These are phyloP conservation scores for Butyriboletus loyo DNA, from an alignment of 768 basidiomycete species.

Conservation along the genomic window DNA sequence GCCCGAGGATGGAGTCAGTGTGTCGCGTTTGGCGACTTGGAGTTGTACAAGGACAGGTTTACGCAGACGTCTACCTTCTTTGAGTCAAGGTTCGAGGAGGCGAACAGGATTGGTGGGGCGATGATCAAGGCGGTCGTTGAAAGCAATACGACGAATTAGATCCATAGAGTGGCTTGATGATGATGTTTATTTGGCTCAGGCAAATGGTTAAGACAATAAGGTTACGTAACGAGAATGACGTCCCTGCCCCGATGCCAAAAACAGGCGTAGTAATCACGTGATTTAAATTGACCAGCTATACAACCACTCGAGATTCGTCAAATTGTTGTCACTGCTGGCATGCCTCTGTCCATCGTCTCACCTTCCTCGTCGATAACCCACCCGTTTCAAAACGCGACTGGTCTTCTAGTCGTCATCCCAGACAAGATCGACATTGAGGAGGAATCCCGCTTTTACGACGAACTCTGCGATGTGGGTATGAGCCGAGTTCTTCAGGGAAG, in stretches of 20 bases:
- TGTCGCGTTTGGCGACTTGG: constrained; percentile 88
- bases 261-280: constrained; percentile 1
- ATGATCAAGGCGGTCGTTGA: constrained; percentile 90
- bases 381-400: constrained; percentile 46
- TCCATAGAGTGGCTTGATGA: not conserved
- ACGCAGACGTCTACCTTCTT: constrained; percentile 80
- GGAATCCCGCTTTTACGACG: constrained; percentile 64
- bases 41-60: constrained; percentile 81
- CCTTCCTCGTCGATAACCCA: constrained; percentile 22
- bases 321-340: not conserved
- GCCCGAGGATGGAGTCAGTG: constrained; percentile 96
- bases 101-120: constrained; percentile 71
- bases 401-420: constrained; percentile 53
- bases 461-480: constrained; percentile 47
- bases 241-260: too few relatives aligned
- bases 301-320: too few relatives aligned
- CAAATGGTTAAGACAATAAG: too few relatives aligned
- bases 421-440: constrained; percentile 64
- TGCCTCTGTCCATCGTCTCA: constrained; percentile 8
- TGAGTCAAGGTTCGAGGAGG: constrained; percentile 83
- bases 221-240: too few relatives aligned
- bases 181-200: too few relatives aligned
- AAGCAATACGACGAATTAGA: constrained; percentile 29
- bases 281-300: not conserved
- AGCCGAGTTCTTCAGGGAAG: not conserved